A percentile compares a stretch with the other conserved stretches of the same genome.
Conservation (phyloP, 768 basidiomycete species). For the Russula virescens region DNA sequence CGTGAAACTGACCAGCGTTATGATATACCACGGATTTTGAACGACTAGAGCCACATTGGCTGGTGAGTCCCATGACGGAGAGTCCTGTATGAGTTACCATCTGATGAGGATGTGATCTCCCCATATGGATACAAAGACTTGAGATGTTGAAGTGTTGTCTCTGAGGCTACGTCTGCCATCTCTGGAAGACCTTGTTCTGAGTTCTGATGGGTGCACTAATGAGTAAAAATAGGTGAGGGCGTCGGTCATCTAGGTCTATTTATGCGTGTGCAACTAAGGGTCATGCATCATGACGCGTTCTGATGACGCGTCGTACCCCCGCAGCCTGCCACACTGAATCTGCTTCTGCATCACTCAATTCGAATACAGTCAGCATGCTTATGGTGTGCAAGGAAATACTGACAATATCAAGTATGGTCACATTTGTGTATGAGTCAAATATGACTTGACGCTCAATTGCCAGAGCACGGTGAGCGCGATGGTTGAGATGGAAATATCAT, state of each 20-base stretch:
- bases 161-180: constrained; percentile 35
- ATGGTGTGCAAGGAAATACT: too few relatives aligned
- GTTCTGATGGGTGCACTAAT: background rate
- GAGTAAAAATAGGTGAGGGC: constrained; percentile 25
- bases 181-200: background rate
- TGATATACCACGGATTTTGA: constrained; percentile 53
- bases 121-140: constrained; percentile 42
- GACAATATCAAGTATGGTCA: too few relatives aligned
- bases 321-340: too few relatives aligned
- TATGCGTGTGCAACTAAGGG: background rate
- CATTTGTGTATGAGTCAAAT: too few relatives aligned
- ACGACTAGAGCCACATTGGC: constrained; percentile 23
- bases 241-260: constrained; percentile 12
- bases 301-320: too few relatives aligned
- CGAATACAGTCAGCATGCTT: too few relatives aligned
- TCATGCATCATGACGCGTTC: too few relatives aligned
- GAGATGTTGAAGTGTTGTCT: constrained; percentile 40
- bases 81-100: constrained; percentile 5
- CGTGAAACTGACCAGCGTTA: constrained; percentile 51
- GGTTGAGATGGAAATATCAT: too few relatives aligned
- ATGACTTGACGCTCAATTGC: too few relatives aligned
- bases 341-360: too few relatives aligned
- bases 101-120: constrained; percentile 23
- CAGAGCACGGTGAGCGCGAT: too few relatives aligned
- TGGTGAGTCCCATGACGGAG: background rate